phyloP scores from a whole-genome alignment of 495 filamentous ascomycete species.

The Hypoxylon fragiforme region DNA sequence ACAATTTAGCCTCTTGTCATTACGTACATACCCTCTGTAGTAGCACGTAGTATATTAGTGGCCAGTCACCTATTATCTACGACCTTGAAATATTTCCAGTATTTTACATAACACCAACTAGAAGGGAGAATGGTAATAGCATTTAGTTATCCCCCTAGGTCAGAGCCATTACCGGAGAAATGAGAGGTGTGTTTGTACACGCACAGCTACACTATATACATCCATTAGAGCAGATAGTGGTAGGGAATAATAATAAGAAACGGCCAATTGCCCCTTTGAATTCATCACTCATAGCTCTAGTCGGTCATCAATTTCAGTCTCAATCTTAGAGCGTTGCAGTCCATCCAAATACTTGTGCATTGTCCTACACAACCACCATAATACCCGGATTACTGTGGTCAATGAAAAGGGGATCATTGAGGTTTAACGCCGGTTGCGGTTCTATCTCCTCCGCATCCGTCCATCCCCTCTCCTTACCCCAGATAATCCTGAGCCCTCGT shows the following conservation, averaged over 20 bases:
- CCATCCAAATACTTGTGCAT: background rate
- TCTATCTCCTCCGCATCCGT: conserved; percentile 46
- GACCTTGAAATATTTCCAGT: too few relatives aligned
- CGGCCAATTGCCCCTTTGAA: background rate
- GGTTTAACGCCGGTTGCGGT: conserved; percentile 17
- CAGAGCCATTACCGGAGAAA: conserved; percentile 1
- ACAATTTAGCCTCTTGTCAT: too few relatives aligned
- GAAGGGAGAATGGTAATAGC: too few relatives aligned
- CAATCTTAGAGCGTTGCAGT: background rate
- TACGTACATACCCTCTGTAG: too few relatives aligned
- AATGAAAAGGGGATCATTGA: conserved; percentile 33
- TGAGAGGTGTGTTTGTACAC: conserved; percentile 19
- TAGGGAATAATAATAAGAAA: conserved; percentile 6
- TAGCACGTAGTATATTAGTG: too few relatives aligned
- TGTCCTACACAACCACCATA: conserved; percentile 27
- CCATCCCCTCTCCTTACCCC: conserved; percentile 76
- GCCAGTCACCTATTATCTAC: too few relatives aligned
- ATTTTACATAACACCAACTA: too few relatives aligned
- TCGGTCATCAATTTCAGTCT: background rate
- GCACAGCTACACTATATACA: background rate
- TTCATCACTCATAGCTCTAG: background rate
- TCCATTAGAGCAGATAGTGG: conserved; percentile 1
- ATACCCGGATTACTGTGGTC: conserved; percentile 23
- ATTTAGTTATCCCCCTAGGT: conserved; percentile 1
- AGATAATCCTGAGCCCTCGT: conserved; percentile 59